Conservation (phyloP, 2,329 filamentous ascomycete genomes). For the Aspergillus sojae region DNA sequence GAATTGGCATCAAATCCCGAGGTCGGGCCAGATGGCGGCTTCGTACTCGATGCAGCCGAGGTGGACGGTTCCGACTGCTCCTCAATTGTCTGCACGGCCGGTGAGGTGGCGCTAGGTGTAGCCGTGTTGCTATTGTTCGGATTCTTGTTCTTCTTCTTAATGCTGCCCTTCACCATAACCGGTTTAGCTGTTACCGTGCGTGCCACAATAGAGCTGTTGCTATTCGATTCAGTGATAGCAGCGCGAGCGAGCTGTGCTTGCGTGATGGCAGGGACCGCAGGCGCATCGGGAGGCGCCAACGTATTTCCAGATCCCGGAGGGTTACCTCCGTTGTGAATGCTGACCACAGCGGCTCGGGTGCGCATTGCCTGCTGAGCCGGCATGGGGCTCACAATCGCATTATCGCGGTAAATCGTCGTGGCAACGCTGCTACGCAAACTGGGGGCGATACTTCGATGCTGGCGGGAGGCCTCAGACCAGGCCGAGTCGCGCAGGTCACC, state of each 20-base stretch:
- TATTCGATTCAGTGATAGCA: constrained; percentile 33
- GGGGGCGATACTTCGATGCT: constrained; percentile 53
- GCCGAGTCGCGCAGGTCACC: constrained; percentile 88
- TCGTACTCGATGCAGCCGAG: constrained; percentile 20
- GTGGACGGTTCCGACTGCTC: constrained; percentile 21
- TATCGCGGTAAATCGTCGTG: constrained; percentile 91
- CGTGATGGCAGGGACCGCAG: constrained; percentile 74
- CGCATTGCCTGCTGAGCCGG: constrained; percentile 85
- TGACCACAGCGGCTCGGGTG: constrained; percentile 89
- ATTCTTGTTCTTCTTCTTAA: constrained; percentile 35
- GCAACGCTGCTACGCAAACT: constrained; percentile 69
- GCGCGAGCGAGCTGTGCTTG: constrained; percentile 45
- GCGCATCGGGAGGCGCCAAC: constrained; percentile 49
- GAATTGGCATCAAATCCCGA: constrained; percentile 39
- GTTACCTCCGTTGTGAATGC: constrained; percentile 73
- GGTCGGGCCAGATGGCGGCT: constrained; percentile 23
- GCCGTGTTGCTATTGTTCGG: constrained; percentile 17
- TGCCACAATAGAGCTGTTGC: constrained; percentile 47
- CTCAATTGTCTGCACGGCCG: constrained; percentile 22
- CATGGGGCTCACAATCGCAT: constrained; percentile 76
- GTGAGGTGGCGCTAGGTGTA: background rate
- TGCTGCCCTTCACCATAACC: constrained; percentile 46
- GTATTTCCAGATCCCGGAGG: constrained; percentile 42
- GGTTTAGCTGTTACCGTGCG: constrained; percentile 47
- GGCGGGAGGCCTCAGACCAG: constrained; percentile 74